Evolutionary conservation across 2,329 filamentous ascomycete species (phyloP), one percentile per base, ranked within the genome.

Genomic region (Sodiomyces alkalinus): DNA sequence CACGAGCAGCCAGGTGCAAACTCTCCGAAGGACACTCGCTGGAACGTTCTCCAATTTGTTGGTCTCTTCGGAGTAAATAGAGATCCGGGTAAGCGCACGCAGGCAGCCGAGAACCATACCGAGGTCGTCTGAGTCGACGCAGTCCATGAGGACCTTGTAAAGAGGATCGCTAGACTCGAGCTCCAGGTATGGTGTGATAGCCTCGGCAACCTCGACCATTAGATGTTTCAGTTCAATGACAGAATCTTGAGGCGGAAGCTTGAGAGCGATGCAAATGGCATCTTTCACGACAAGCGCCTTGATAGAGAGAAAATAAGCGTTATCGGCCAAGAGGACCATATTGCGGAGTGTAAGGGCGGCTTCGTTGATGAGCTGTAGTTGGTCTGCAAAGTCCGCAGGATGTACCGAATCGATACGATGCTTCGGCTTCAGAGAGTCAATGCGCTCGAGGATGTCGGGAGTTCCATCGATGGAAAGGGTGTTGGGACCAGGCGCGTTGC

Each of bases 281-380:
- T 94, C 86, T 45, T 79, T 77, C 21, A 92, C 59, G 1, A 83
- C 64, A 11, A 70, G 70, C 19, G 19, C 17, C 27, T 17, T 15
- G 12, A 17, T 16, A 11, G 27, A 29, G 12, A 38, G 20, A 34
- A 87, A 74, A 15, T 78, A 73, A 0, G 87, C 87, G 46, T 98
- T 98, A 36, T 93, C 85, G 14, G 76, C 71, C 13, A 94, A 61
- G 52, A 92, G 80, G n/a, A 86, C 77, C 85, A 98, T 94, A 49
- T 98, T 98, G 28, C 90, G 74, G 23, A 96, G 63, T 12, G 92
- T 86, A 26, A 96, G 60, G 13, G 79, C 75, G 3, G 90, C 85
- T 51, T 96, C 86, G 15, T 79, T 87, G 36, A 92, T 67, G 38
- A 82, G 70, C 9, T 80, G 68, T 34, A 96, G 62, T 22, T 68